phyloP scores from a whole-genome alignment of 2,329 filamentous ascomycete genomes.

The Epichloe brachyelytri region DNA sequence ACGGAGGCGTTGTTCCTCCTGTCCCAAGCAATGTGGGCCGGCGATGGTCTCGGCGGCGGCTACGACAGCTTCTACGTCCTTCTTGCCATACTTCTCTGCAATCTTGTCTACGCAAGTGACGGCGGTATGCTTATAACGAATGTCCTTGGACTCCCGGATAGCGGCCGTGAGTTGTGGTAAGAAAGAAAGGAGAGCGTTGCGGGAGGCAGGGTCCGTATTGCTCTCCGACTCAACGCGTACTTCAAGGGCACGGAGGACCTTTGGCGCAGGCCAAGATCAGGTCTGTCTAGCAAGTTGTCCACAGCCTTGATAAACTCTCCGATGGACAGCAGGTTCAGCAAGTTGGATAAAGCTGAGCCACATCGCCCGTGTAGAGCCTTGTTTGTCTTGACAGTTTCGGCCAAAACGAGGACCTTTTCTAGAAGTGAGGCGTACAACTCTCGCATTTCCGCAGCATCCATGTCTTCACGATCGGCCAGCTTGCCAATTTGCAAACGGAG shows the following conservation, averaged over 20 bases:
- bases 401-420: slow-evolving; percentile 51
- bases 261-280: slow-evolving; percentile 61
- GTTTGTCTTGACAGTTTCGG: slow-evolving; percentile 47
- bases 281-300: slow-evolving; percentile 64
- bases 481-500: slow-evolving; percentile 42
- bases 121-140: slow-evolving; percentile 69
- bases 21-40: slow-evolving; percentile 62
- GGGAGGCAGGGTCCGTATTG: slow-evolving; percentile 53
- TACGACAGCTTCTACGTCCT: slow-evolving; percentile 64
- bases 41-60: slow-evolving; percentile 66
- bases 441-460: slow-evolving; percentile 52
- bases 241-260: slow-evolving; percentile 70
- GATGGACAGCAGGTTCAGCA: slow-evolving; percentile 77
- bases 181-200: slow-evolving; percentile 63
- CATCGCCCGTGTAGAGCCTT: slow-evolving; percentile 44
- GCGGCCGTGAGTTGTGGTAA: slow-evolving; percentile 66
- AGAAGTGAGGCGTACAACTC: slow-evolving; percentile 57
- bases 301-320: slow-evolving; percentile 82
- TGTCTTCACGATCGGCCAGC: slow-evolving; percentile 48
- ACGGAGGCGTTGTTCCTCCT: slow-evolving; percentile 57
- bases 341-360: slow-evolving; percentile 60
- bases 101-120: slow-evolving; percentile 88
- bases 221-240: slow-evolving; percentile 62
- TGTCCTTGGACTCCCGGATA: slow-evolving; percentile 58
- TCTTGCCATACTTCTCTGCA: slow-evolving; percentile 88